These are phyloP conservation scores for Agastache rugosa DNA, from an alignment of 257 asterid species.

Conservation along the genomic window DNA sequence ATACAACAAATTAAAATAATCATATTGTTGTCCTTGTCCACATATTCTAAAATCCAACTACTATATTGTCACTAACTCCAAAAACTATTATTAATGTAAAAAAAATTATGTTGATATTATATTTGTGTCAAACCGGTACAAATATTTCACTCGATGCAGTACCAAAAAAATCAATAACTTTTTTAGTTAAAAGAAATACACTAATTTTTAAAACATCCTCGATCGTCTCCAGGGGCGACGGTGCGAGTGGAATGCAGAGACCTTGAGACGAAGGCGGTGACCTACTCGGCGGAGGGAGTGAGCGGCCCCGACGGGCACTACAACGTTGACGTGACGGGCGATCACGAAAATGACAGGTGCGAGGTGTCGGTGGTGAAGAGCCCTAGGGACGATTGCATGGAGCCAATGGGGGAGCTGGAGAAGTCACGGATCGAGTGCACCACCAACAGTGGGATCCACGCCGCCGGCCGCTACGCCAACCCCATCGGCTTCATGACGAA, in stretches of 20 bases:
- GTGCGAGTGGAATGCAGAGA: slow-evolving; percentile 58
- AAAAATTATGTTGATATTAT: too few species aligned
- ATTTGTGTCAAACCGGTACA: too few species aligned
- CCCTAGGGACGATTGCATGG: slow-evolving; percentile 46
- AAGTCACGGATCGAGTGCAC: slow-evolving; percentile 44
- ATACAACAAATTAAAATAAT: not conserved
- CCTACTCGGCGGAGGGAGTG: slow-evolving; percentile 41
- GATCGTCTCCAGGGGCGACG: slow-evolving; percentile 44
- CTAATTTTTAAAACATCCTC: not conserved
- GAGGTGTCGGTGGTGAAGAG: slow-evolving; percentile 48
- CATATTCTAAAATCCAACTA: not conserved
- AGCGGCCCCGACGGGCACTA: slow-evolving; percentile 50
- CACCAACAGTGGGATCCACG: slow-evolving; percentile 45
- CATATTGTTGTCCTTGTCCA: not conserved
- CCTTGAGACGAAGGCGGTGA: slow-evolving; percentile 32
- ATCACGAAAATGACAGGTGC: slow-evolving; percentile 56
- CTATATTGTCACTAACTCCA: not conserved
- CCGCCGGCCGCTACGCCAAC: slow-evolving; percentile 48
- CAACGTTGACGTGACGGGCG: slow-evolving; percentile 47
- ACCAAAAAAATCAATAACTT: too few species aligned
- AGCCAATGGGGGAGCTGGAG: slow-evolving; percentile 31
- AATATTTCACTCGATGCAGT: too few species aligned
- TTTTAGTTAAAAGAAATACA: not conserved
- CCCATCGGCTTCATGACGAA: slow-evolving; percentile 58
- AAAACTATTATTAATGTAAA: too few species aligned